Conservation (phyloP, 2,329 filamentous ascomycete species). For the Diaporthe caulivora region DNA sequence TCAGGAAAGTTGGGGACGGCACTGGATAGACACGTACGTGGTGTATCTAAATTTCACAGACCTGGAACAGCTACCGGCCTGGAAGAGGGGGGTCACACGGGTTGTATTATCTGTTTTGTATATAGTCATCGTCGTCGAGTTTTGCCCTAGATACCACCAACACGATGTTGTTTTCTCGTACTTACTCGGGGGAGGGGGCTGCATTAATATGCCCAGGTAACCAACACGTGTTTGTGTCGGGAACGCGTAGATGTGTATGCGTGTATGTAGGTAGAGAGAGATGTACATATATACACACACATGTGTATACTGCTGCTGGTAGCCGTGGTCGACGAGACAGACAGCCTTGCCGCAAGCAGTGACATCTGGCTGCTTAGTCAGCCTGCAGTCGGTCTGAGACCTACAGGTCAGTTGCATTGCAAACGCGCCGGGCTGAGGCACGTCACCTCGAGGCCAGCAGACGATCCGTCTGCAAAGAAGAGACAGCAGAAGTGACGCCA, state of each 20-base stretch:
- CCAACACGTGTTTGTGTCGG: neutral
- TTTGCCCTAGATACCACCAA: constrained; percentile 36
- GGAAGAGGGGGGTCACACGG: neutral
- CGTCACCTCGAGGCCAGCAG: constrained; percentile 1
- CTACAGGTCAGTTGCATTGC: constrained; percentile 25
- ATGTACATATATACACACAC: no score
- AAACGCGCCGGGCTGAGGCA: constrained; percentile 15
- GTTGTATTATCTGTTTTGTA: constrained; percentile 28
- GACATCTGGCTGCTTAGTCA: neutral
- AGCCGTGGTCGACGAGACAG: no score
- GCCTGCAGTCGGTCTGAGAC: neutral
- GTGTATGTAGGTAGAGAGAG: no score
- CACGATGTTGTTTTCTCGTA: constrained; percentile 17
- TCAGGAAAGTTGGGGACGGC: constrained; percentile 16
- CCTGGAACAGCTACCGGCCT: neutral
- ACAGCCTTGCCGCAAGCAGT: neutral
- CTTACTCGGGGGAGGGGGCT: no score
- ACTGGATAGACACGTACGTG: constrained; percentile 11
- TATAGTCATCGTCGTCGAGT: constrained; percentile 26
- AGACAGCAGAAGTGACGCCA: neutral
- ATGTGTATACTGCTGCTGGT: no score
- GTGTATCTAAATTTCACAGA: neutral
- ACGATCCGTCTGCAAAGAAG: constrained; percentile 36
- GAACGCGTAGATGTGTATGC: no score
- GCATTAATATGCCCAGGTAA: neutral